Conservation (phyloP, 2,329 filamentous ascomycete species). For the Pestalotiopsis sp. region DNA sequence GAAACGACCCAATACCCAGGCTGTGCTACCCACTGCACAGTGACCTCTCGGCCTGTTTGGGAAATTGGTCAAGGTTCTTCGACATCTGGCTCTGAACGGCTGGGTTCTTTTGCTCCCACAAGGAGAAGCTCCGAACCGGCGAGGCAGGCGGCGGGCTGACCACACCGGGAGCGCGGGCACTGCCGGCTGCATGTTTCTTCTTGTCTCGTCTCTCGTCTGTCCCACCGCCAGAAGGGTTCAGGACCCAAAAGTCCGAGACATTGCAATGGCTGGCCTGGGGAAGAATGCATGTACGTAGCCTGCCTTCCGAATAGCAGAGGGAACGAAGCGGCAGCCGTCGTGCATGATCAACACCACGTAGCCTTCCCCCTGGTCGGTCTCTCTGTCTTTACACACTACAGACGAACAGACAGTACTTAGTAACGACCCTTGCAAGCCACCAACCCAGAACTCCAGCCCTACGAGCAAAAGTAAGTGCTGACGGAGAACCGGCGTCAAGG, state of each 20-base stretch:
- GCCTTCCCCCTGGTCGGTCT: too few species aligned
- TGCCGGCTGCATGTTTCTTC: not conserved
- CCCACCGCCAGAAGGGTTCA: not conserved
- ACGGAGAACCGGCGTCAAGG: not conserved
- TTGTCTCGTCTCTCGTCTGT: not conserved
- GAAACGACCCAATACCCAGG: not conserved
- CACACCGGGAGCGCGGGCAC: not conserved
- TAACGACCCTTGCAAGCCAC: not conserved
- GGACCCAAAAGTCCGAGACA: not conserved
- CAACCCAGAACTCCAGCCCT: slow-evolving; percentile 12
- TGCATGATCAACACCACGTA: slow-evolving; percentile 1
- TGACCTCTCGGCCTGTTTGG: not conserved
- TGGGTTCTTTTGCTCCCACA: not conserved
- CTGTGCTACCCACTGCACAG: not conserved
- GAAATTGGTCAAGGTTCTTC: not conserved
- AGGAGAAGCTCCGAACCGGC: not conserved
- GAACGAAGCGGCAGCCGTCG: not conserved
- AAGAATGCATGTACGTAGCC: not conserved
- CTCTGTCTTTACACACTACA: too few species aligned
- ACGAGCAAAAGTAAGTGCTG: slow-evolving; percentile 13
- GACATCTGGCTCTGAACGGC: too few species aligned
- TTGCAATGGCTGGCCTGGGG: not conserved
- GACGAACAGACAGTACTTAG: too few species aligned
- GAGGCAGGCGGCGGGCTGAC: not conserved
- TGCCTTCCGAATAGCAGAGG: not conserved